Percentiles rank a stretch among this genome's conserved stretches.
These are phyloP conservation scores for Boletus huronensis DNA, from an alignment of 768 basidiomycete species.

Conservation along the genomic window DNA sequence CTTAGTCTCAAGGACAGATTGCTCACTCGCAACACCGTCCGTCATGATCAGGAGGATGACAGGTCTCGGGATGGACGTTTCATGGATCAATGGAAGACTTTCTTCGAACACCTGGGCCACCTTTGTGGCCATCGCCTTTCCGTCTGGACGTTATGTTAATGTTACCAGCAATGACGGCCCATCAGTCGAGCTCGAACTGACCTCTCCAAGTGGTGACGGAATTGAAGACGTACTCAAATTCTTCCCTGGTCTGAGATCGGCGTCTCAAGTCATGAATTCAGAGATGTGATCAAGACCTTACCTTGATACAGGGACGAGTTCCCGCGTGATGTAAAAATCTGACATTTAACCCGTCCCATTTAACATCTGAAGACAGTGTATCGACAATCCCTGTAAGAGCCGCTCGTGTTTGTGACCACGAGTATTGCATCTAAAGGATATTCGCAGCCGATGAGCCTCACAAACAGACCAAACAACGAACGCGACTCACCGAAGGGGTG, in stretches of 20 bases:
- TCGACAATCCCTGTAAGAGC: conserved; percentile 15
- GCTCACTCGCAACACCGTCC: conserved; percentile 20
- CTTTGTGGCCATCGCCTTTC: conserved; percentile 17
- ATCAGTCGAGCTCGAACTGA: not conserved
- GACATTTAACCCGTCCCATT: conserved; percentile 19
- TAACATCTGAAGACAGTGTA: conserved; percentile 6
- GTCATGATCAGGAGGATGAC: conserved; percentile 19
- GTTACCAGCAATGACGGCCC: not conserved
- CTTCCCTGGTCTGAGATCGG: conserved; percentile 9
- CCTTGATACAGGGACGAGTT: conserved; percentile 5
- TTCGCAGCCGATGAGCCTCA: not conserved
- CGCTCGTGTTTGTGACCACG: conserved; percentile 21
- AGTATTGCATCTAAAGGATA: conserved; percentile 17
- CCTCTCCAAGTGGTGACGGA: conserved; percentile 20
- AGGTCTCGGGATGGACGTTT: conserved; percentile 3
- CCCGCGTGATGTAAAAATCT: conserved; percentile 16
- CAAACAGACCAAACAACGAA: not conserved
- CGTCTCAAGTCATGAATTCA: not conserved
- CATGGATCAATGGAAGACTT: conserved; percentile 2
- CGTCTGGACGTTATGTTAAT: conserved; percentile 2
- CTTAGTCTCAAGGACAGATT: not conserved
- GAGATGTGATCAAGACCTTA: not conserved
- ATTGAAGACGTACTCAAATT: conserved; percentile 18
- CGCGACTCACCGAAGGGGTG: conserved; percentile 13
- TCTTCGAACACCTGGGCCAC: conserved; percentile 20